These are phyloP conservation scores for Ilyonectria destructans DNA, from an alignment of 2,329 filamentous ascomycete species.

Conservation along the genomic window DNA sequence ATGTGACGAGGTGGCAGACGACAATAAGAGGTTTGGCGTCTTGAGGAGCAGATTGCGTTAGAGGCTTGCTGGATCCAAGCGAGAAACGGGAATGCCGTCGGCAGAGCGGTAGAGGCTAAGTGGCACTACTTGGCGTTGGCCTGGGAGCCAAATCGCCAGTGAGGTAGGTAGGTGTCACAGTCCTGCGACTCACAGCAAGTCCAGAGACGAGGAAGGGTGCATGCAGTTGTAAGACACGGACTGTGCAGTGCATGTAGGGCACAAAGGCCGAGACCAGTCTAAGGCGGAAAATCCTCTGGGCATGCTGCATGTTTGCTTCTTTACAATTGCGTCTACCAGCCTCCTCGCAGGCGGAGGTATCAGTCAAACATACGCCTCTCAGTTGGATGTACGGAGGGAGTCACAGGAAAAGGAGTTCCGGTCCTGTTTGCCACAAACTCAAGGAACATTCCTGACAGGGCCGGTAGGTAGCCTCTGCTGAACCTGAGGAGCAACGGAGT, in stretches of 20 bases:
- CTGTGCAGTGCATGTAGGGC: conserved; percentile 27
- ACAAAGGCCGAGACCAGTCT: conserved; percentile 25
- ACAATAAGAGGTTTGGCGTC: background rate
- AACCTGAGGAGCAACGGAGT: background rate
- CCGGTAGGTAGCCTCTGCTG: background rate
- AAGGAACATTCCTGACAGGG: background rate
- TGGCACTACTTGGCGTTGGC: background rate
- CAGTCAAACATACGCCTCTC: background rate
- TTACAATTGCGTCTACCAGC: background rate
- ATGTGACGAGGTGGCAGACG: background rate
- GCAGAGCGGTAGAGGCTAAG: background rate
- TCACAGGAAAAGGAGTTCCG: background rate
- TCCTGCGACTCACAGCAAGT: conserved; percentile 1
- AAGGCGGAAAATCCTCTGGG: conserved; percentile 4
- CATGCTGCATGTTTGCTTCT: conserved; percentile 38
- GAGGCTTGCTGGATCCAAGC: background rate
- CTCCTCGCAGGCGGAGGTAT: background rate
- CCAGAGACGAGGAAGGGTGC: conserved; percentile 6
- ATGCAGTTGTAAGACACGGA: conserved; percentile 35
- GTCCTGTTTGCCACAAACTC: background rate
- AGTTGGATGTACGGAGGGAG: background rate
- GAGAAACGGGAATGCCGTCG: background rate
- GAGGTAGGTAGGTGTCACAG: background rate
- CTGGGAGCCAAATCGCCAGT: background rate
- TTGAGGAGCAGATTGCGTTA: background rate